Conservation (phyloP, 1,139 yeast genomes). For the Kodamaea derodonti region DNA sequence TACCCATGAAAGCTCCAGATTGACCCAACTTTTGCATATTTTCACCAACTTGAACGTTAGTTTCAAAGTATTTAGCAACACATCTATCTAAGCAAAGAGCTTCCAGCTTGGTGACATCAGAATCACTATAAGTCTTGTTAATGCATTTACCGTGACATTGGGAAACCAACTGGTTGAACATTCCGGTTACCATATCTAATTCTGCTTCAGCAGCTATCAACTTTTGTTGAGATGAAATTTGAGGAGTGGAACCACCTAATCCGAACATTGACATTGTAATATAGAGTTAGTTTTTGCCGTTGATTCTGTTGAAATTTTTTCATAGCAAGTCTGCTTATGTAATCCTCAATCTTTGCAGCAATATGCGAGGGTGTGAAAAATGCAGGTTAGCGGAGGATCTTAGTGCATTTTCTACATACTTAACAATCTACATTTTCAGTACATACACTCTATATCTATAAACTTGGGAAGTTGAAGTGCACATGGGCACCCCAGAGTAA, state of each 20-base stretch:
- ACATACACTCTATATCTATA: conserved; percentile 8
- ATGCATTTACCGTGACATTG: conserved; percentile 93
- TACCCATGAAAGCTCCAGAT: conserved; percentile 49
- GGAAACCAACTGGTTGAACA: conserved; percentile 84
- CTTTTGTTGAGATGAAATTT: conserved; percentile 69
- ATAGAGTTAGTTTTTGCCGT: neutral
- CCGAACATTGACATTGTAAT: conserved; percentile 61
- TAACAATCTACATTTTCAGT: too few relatives aligned
- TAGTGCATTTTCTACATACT: too few relatives aligned
- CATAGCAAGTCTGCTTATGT: conserved; percentile 3
- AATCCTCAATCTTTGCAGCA: neutral
- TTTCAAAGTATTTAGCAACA: conserved; percentile 93
- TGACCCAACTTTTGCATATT: conserved; percentile 76
- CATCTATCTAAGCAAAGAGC: conserved; percentile 94
- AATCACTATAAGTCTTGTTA: conserved; percentile 58
- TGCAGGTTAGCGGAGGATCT: too few relatives aligned
- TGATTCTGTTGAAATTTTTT: conserved; percentile 4
- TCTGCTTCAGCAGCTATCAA: conserved; percentile 81
- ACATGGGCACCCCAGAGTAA: conserved; percentile 36
- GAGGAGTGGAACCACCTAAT: conserved; percentile 77
- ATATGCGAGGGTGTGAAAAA: neutral
- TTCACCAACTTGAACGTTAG: conserved; percentile 95
- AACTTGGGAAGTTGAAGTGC: conserved; percentile 36
- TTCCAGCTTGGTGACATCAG: conserved; percentile 80
- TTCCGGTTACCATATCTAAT: conserved; percentile 92